Conservation (phyloP, 352 stramenopile genomes). For the Phytophthora pinifolia region DNA sequence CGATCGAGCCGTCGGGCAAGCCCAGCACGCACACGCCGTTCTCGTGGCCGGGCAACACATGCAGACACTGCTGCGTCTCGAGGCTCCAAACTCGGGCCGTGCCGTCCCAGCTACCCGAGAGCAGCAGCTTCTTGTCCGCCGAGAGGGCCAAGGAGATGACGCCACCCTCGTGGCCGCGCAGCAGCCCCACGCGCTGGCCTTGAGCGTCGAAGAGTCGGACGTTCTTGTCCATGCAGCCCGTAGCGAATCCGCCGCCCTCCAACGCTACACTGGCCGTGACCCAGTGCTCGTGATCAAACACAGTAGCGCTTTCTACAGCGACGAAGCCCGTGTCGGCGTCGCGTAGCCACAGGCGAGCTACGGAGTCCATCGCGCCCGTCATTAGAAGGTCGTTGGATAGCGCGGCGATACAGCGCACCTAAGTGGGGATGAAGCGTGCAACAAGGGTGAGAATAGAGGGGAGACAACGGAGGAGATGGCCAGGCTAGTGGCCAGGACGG, state of each 20-base stretch:
- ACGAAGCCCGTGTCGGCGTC: conserved; percentile 34
- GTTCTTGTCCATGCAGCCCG: conserved; percentile 80
- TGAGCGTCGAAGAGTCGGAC: conserved; percentile 66
- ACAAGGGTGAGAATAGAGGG: not conserved
- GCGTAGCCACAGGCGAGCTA: conserved; percentile 49
- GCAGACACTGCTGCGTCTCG: conserved; percentile 44
- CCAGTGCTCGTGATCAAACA: conserved; percentile 86
- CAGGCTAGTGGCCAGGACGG: not conserved
- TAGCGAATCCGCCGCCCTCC: conserved; percentile 58
- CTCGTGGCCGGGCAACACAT: conserved; percentile 67
- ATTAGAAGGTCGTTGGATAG: conserved; percentile 54
- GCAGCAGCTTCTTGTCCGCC: conserved; percentile 37
- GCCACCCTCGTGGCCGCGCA: conserved; percentile 70
- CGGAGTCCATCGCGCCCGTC: conserved; percentile 81
- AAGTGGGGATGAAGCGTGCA: conserved; percentile 3
- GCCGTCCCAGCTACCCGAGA: conserved; percentile 85
- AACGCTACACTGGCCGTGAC: conserved; percentile 63
- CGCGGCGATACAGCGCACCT: conserved; percentile 66
- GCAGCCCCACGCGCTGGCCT: conserved; percentile 37
- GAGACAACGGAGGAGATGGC: conserved; percentile 4
- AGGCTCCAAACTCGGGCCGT: conserved; percentile 78
- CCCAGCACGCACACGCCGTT: conserved; percentile 84
- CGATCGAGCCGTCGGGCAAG: conserved; percentile 56
- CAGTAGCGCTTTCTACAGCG: conserved; percentile 48
- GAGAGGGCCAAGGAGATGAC: conserved; percentile 73